phyloP scores from a whole-genome alignment of 805 yeast species.

The Wickerhamomyces alni region DNA sequence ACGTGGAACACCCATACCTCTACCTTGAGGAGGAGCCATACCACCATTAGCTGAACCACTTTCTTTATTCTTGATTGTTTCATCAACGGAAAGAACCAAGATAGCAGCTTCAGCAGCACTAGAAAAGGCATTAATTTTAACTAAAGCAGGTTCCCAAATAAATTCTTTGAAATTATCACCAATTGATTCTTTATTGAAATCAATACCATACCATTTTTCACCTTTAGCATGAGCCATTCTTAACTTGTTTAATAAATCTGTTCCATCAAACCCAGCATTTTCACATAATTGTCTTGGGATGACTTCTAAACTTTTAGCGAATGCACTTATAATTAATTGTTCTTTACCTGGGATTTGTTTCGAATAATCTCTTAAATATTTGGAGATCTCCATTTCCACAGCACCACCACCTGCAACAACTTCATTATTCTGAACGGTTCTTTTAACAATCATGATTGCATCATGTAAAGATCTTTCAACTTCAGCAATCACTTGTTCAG shows the following conservation, averaged over 20 bases:
- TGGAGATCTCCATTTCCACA: slow-evolving; percentile 94
- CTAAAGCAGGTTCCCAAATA: slow-evolving; percentile 98
- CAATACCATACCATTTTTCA: slow-evolving; percentile 88
- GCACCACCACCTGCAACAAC: slow-evolving; percentile 99
- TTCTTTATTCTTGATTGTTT: slow-evolving; percentile 75
- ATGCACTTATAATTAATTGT: slow-evolving; percentile 86
- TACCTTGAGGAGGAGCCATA: slow-evolving; percentile 45
- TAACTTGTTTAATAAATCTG: slow-evolving; percentile 85
- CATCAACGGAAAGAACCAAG: slow-evolving; percentile 90
- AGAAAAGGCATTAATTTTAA: slow-evolving; percentile 87
- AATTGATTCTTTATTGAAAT: slow-evolving; percentile 76
- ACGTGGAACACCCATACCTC: slow-evolving; percentile 69
- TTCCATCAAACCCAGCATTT: slow-evolving; percentile 97
- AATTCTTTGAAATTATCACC: slow-evolving; percentile 80
- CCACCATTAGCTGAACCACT: slow-evolving; percentile 47
- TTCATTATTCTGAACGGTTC: slow-evolving; percentile 80
- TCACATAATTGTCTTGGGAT: slow-evolving; percentile 97
- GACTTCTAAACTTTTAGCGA: slow-evolving; percentile 90
- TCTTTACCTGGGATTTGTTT: slow-evolving; percentile 92
- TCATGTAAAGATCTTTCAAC: slow-evolving; percentile 97
- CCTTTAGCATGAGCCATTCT: slow-evolving; percentile 95
- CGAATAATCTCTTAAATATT: slow-evolving; percentile 79
- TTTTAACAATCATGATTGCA: slow-evolving; percentile 96
- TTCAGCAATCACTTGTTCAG: slow-evolving; percentile 96
- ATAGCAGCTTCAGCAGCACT: slow-evolving; percentile 97